Conservation (phyloP, 2,329 filamentous ascomycete genomes). For the Orbilia oligospora region DNA sequence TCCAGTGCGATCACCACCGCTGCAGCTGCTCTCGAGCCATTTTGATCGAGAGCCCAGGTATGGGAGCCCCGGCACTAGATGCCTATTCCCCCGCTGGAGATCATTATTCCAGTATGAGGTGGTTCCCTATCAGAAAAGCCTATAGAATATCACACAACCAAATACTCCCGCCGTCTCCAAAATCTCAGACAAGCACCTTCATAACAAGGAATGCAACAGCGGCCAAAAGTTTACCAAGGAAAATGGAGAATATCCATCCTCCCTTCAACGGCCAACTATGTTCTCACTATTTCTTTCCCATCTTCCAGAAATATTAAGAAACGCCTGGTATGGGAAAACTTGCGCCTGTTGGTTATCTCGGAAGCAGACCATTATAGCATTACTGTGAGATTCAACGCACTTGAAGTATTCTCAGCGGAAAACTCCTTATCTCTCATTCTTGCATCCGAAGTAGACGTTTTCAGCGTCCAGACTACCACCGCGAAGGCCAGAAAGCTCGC, state of each 20-base stretch:
- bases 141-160: too few relatives aligned
- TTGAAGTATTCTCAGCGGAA: too few relatives aligned
- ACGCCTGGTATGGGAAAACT: too few relatives aligned
- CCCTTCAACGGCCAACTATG: background rate
- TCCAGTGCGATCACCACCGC: constrained; percentile 45
- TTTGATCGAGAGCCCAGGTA: background rate
- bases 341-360: too few relatives aligned
- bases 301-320: too few relatives aligned
- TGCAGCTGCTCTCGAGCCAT: constrained; percentile 26
- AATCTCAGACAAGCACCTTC: background rate
- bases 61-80: background rate
- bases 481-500: background rate
- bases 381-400: too few relatives aligned
- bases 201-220: background rate
- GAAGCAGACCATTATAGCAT: too few relatives aligned
- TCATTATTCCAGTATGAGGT: background rate
- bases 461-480: too few relatives aligned
- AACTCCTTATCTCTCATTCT: too few relatives aligned
- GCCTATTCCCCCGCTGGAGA: background rate
- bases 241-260: background rate
- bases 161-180: background rate
- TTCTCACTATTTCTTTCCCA: too few relatives aligned
- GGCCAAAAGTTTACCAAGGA: background rate
- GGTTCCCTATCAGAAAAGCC: background rate
- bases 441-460: too few relatives aligned